A percentile compares a stretch with the other conserved stretches of the same genome.
These are phyloP conservation scores for Fistulifera solaris DNA, from an alignment of 108 stramenopile genomes.

Conservation along the genomic window DNA sequence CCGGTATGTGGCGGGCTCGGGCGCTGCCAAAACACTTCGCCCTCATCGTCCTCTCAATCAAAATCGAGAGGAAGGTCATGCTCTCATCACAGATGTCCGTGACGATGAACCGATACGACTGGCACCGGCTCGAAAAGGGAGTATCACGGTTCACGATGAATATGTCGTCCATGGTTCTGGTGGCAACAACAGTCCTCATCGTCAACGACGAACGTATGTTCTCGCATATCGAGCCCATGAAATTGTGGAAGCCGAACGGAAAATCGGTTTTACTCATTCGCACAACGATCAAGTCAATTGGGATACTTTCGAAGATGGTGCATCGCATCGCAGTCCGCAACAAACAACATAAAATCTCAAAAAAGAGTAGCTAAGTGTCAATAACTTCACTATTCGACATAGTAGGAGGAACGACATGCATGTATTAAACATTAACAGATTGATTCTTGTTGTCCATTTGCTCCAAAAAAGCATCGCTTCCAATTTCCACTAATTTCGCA, in stretches of 20 bases:
- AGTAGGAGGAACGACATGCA: too few species aligned
- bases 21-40: conserved; percentile 23
- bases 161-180: conserved; percentile 50
- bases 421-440: conserved; percentile 74
- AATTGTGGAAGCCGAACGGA: conserved; percentile 44
- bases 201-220: conserved; percentile 49
- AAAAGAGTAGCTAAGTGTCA: not conserved
- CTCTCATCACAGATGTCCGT: conserved; percentile 30
- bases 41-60: conserved; percentile 25
- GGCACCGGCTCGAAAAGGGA: conserved; percentile 33
- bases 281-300: conserved; percentile 63
- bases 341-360: too few species aligned
- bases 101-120: conserved; percentile 25
- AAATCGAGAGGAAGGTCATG: conserved; percentile 47
- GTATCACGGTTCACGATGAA: conserved; percentile 54
- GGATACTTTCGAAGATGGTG: conserved; percentile 46
- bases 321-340: conserved; percentile 5
- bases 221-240: conserved; percentile 40
- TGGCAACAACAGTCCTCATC: conserved; percentile 34
- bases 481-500: conserved; percentile 44
- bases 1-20: conserved; percentile 42
- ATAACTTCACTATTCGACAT: too few species aligned
- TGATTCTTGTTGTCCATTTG: conserved; percentile 74
- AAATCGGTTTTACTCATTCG: conserved; percentile 50
- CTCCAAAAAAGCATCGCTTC: conserved; percentile 70